Evolutionary conservation across 2,329 filamentous ascomycete genomes (phyloP), one percentile per base, ranked within the genome.

Genomic region (Diaporthe australafricana): DNA sequence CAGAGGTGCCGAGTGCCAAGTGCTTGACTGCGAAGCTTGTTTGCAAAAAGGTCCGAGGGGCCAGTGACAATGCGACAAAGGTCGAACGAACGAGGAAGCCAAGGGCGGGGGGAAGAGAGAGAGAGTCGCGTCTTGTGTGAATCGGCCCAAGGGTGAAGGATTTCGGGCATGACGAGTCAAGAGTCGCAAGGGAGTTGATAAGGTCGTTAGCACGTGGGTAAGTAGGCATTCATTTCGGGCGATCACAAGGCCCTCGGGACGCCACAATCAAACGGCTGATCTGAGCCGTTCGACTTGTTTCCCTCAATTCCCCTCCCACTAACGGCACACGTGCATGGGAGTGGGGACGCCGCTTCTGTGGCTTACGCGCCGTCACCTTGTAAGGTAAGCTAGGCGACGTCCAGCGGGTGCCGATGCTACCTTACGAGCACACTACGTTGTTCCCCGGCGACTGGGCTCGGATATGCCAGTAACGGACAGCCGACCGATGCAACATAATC

Each of bases 311-410:
- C 38, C 30, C 20, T 17, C 30, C 22, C 38, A 8, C n/a, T 40
- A 40, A 40, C 38, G 6, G 38, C 14, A 40, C 14, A 14, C 38
- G 38, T 40, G 6, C 38, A 40, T 11, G 6, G 38, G 14, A 11
- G 38, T 83, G 84, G 81, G 32, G 32, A 5, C 32, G 9, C 32
- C 32, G n/a, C n/a, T n/a, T n/a, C n/a, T n/a, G n/a, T n/a, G n/a
- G n/a, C n/a, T n/a, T n/a, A n/a, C n/a, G n/a, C n/a, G n/a, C n/a
- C n/a, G n/a, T n/a, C n/a, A n/a, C n/a, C n/a, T n/a, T n/a, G n/a
- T n/a, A n/a, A n/a, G n/a, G n/a, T n/a, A n/a, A n/a, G n/a, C n/a
- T n/a, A n/a, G n/a, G n/a, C n/a, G n/a, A n/a, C n/a, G n/a, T n/a
- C n/a, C n/a, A n/a, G n/a, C n/a, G n/a, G 32, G 32, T 5, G 32